phyloP scores from a whole-genome alignment of 106 monocot genomes.

The Dendrobium catenatum region DNA sequence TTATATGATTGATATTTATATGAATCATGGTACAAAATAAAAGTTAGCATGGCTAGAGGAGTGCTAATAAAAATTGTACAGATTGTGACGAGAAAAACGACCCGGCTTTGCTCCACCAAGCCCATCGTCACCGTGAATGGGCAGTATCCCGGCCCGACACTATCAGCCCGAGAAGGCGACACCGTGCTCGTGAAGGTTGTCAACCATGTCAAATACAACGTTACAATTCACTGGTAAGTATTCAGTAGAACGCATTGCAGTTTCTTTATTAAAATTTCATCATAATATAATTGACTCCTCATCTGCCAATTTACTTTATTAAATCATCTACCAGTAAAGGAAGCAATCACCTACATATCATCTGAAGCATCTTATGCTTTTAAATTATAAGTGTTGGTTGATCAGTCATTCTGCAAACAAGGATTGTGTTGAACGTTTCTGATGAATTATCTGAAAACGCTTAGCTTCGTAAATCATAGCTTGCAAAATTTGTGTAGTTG shows the following conservation, averaged over 20 bases:
- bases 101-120: constrained; percentile 31
- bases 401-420: neutral
- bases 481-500: no score
- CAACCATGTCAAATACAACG: constrained; percentile 44
- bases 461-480: no score
- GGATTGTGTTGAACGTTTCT: neutral
- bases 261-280: neutral
- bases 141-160: constrained; percentile 36
- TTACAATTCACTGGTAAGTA: constrained; percentile 52
- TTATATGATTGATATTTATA: no score
- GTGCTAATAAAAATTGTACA: neutral
- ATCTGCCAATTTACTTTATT: neutral
- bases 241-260: neutral
- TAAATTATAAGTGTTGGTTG: neutral
- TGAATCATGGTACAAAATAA: no score
- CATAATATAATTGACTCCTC: neutral
- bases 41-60: no score
- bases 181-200: constrained; percentile 40
- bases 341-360: neutral
- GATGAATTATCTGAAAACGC: no score
- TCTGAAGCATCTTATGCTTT: neutral
- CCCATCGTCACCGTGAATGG: constrained; percentile 54
- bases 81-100: constrained; percentile 36
- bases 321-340: neutral
- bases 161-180: constrained; percentile 47